Base-by-base conservation (phyloP, 768 basidiomycete species). In the Tricholoma furcatifolium region DNA sequence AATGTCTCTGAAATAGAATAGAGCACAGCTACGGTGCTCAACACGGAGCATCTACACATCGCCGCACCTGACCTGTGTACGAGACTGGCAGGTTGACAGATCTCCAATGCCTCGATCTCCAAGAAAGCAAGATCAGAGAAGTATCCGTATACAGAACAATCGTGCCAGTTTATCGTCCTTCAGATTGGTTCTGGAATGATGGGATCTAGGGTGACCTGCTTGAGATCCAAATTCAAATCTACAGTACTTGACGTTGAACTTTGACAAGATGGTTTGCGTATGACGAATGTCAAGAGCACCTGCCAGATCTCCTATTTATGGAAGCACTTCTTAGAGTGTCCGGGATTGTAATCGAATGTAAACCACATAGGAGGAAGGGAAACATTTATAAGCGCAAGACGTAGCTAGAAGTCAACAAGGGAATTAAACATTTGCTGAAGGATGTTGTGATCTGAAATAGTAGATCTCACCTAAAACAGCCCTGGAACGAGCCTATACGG, bases 401-500 rank as follows among this genome's bases (percentile, higher is more conserved):
- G 24, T 24, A 38, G 24, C 17, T n/a, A 6, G 17, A 35, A 35
- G 27, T 24, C n/a, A 27, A 4, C 1, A n/a, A 9, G 5, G 9
- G 7, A 27, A 27, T 7, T 27, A 41, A 18, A 18, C 40, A 23
- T 18, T 42, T 15, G 43, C 32, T 20, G 24, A 14, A 18, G 2
- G 31, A n/a, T 11, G 9, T 15, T 8, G 23, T 18, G 7, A 20
- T 42, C 30, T 27, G 6, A 24, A 12, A 21, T 20, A 35, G 44
- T 24, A 39, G 42, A 20, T 20, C 20, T 53, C 38, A 59, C 51
- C 50, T 58, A 73, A 56, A 67, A 68, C 14, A 74, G 31, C 17
- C 65, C 61, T 1, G 74, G 74, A 52, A 74, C 43, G 8, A 75
- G 57, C 20, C 34, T 63, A 43, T 67, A 72, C 4, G 50, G 67